phyloP scores from a whole-genome alignment of 2,329 filamentous ascomycete species.

The Epichloe gansuensis region DNA sequence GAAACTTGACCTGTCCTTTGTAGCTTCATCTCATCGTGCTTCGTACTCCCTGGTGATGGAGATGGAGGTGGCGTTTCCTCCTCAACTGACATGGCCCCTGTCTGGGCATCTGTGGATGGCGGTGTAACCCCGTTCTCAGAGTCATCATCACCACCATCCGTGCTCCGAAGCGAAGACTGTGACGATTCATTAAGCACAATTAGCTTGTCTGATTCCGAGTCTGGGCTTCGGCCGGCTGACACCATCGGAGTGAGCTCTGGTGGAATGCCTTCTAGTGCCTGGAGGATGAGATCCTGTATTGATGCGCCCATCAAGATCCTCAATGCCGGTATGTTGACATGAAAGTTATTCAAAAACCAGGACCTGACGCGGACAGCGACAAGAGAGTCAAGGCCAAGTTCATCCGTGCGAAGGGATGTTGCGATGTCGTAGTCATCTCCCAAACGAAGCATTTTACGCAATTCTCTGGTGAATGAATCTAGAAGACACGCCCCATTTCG shows the following conservation, averaged over 20 bases:
- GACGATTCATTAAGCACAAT: background rate
- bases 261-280: background rate
- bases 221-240: background rate
- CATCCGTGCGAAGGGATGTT: background rate
- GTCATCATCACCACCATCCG: background rate
- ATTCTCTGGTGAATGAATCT: background rate
- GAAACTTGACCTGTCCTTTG: background rate
- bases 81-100: background rate
- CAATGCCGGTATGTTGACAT: constrained; percentile 32
- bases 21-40: background rate
- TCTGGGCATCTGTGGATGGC: background rate
- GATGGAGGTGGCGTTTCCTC: background rate
- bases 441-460: background rate
- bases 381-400: constrained; percentile 19
- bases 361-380: constrained; percentile 27
- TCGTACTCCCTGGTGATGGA: background rate
- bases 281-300: constrained; percentile 6
- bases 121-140: background rate
- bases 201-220: background rate
- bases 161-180: background rate
- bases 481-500: background rate
- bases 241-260: background rate
- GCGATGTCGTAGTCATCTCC: background rate
- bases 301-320: constrained; percentile 17
- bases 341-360: constrained; percentile 34